These are phyloP conservation scores for Diaporthe citrichinensis DNA, from an alignment of 2,329 filamentous ascomycete genomes.

Conservation along the genomic window DNA sequence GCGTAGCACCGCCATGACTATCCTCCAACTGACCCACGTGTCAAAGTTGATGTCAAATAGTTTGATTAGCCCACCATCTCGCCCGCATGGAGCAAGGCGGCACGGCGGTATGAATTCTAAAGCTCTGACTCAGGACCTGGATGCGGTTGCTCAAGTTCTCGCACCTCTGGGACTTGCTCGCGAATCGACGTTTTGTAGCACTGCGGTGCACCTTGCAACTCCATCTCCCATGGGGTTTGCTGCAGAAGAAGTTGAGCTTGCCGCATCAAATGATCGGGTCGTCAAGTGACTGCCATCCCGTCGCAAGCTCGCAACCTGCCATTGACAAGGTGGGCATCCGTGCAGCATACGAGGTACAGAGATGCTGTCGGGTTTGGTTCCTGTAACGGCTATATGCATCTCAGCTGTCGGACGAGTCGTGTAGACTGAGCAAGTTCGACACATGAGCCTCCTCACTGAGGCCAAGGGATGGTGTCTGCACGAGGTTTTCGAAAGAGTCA, in stretches of 20 bases:
- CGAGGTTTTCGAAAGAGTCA: conserved; percentile 11
- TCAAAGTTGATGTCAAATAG: neutral
- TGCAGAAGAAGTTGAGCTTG: conserved; percentile 3
- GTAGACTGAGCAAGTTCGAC: neutral
- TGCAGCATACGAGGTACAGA: neutral
- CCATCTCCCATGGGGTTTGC: conserved; percentile 8
- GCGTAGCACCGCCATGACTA: conserved; percentile 8
- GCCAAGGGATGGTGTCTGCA: neutral
- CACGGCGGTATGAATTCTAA: neutral
- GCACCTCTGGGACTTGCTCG: neutral
- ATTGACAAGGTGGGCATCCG: neutral
- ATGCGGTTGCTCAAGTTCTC: neutral
- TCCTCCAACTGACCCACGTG: neutral
- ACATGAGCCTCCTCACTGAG: neutral
- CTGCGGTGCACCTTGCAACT: neutral
- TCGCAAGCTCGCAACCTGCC: neutral
- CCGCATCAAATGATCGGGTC: conserved; percentile 25
- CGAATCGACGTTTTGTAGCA: neutral
- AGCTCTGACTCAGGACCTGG: neutral
- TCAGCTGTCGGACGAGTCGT: neutral
- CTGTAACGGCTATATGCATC: neutral
- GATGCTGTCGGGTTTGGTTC: neutral
- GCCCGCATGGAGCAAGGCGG: neutral
- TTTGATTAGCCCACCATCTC: neutral
- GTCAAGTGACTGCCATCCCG: neutral